These are phyloP conservation scores for Avena insularis DNA, from an alignment of 176 grass and related monocot species.

Conservation along the genomic window DNA sequence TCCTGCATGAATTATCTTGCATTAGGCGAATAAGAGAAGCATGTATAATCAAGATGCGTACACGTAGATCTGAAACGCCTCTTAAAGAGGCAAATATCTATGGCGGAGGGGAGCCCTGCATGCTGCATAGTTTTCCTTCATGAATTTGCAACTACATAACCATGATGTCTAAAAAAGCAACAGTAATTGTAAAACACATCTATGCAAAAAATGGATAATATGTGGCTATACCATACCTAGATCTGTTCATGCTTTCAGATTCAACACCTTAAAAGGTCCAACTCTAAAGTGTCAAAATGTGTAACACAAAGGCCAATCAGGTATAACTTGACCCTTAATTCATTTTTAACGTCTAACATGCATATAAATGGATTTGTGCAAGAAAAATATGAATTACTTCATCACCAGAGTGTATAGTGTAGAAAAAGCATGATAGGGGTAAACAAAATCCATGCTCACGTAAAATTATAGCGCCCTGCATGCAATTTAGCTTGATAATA, in stretches of 20 bases:
- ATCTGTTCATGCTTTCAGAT: too few species aligned
- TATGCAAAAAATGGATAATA: not conserved
- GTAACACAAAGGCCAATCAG: not conserved
- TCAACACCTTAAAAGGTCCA: not conserved
- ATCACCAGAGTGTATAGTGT: not conserved
- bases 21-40: not conserved
- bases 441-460: not conserved
- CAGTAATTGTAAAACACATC: not conserved
- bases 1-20: constrained; percentile 45
- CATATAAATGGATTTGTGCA: not conserved
- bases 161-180: not conserved
- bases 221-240: not conserved
- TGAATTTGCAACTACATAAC: constrained; percentile 13
- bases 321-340: not conserved
- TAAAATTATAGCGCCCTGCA: constrained; percentile 2
- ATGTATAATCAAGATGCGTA: not conserved
- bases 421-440: not conserved
- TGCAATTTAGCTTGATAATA: not conserved
- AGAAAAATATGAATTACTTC: not conserved
- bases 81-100: not conserved
- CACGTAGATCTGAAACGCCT: constrained; percentile 24
- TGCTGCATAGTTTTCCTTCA: not conserved
- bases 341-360: not conserved
- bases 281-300: not conserved
- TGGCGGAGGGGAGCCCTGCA: not conserved